phyloP scores from a whole-genome alignment of 164 flowering plant genomes.

The Liriodendron chinense region DNA sequence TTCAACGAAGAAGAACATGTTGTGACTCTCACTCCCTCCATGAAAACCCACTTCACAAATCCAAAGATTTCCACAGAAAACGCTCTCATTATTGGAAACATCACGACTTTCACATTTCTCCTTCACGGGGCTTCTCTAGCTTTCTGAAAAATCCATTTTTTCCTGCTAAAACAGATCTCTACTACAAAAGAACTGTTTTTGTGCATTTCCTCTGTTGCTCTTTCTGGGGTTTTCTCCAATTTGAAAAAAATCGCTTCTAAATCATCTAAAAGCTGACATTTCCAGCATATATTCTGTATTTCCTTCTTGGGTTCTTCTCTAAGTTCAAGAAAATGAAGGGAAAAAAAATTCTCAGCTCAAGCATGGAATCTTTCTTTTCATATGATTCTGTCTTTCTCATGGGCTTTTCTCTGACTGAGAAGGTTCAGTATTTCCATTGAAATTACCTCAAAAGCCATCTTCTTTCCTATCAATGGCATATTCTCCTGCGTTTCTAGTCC shows the following conservation, averaged over 20 bases:
- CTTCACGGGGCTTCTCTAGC: background rate
- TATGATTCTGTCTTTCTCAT: background rate
- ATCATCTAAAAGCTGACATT: background rate
- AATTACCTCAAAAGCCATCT: background rate
- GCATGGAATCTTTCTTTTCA: background rate
- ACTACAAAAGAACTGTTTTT: background rate
- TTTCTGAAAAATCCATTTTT: background rate
- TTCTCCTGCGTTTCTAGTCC: constrained; percentile 12
- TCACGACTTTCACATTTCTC: background rate
- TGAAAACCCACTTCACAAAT: constrained; percentile 4
- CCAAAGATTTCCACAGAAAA: constrained; percentile 2
- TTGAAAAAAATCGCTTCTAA: background rate
- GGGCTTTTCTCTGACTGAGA: background rate
- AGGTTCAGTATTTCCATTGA: background rate
- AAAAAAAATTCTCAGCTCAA: background rate
- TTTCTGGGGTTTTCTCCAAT: constrained; percentile 1
- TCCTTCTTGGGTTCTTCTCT: constrained; percentile 1
- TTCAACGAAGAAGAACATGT: background rate
- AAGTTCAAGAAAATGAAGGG: background rate
- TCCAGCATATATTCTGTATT: background rate
- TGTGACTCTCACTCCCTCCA: background rate
- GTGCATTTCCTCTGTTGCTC: background rate
- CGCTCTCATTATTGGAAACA: background rate
- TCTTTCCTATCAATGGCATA: constrained; percentile 24
- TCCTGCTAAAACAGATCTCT: background rate